These are phyloP conservation scores for Psilocybe cubensis DNA, from an alignment of 768 basidiomycete genomes.

Conservation along the genomic window DNA sequence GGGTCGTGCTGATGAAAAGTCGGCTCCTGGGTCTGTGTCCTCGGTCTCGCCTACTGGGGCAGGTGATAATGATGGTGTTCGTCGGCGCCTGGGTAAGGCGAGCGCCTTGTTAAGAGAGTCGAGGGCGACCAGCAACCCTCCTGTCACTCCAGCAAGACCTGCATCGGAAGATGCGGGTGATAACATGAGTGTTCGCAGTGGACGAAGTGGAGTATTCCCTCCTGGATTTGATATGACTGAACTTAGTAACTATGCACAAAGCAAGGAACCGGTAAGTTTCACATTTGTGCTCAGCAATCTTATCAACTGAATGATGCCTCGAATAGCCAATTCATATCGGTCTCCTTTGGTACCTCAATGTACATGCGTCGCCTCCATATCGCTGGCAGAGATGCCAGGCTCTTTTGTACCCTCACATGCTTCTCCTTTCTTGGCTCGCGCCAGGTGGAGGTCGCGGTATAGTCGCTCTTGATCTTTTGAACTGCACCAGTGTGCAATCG, in stretches of 20 bases:
- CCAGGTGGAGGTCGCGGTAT: conserved; percentile 83
- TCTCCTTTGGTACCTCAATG: conserved; percentile 89
- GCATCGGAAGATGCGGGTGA: conserved; percentile 25
- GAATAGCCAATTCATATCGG: conserved; percentile 86
- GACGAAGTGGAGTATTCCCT: conserved; percentile 37
- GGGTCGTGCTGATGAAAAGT: conserved; percentile 37
- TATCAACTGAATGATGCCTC: conserved; percentile 22
- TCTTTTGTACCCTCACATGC: conserved; percentile 79
- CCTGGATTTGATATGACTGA: conserved; percentile 49
- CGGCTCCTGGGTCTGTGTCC: conserved; percentile 40
- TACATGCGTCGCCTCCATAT: conserved; percentile 80
- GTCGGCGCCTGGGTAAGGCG: conserved; percentile 44
- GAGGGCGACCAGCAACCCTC: conserved; percentile 23
- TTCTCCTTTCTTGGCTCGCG: conserved; percentile 87
- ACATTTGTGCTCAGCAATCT: not conserved
- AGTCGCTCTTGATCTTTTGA: conserved; percentile 84
- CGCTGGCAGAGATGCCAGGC: conserved; percentile 84
- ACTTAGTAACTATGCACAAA: conserved; percentile 51
- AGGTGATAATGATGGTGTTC: conserved; percentile 57
- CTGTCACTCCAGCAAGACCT: conserved; percentile 27
- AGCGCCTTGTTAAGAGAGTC: conserved; percentile 38
- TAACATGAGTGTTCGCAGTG: conserved; percentile 33
- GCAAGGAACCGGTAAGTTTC: conserved; percentile 48
- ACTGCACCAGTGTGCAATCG: conserved; percentile 84
- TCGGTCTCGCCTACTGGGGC: conserved; percentile 40